Evolutionary conservation across 208 protist genomes (phyloP), one percentile per base, ranked within the genome.

Genomic region (Acanthamoeba healyi): DNA sequence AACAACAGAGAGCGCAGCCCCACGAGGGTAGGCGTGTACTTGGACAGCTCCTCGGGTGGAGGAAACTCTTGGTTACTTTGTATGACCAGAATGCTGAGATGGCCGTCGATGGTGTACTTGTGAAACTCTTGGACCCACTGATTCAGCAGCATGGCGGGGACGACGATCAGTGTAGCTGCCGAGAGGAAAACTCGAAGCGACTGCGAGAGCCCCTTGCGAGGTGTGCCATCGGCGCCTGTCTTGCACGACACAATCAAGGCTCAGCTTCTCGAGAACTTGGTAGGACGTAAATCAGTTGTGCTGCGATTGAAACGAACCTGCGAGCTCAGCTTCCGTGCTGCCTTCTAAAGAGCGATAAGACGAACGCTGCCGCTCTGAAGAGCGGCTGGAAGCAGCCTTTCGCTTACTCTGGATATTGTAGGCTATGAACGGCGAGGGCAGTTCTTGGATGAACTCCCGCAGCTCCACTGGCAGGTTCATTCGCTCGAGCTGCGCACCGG

Each of bases 61-160:
- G 86, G 86, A 32, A 92, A 56, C 34, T 92, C 86, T 22, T 92
- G 56, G 38, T 46, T 74, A 29, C 49, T 61, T 34, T 92, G 34
- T 5, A 65, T 49, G 24, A 92, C 86, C 29, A 77, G 44, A 29
- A 74, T 92, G 54, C 40, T 77, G 10, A 92, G 29, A 54, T 74
- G 38, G 38, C 34, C 44, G 32, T 92, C 86, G 3, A 77, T 49
- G 7, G 44, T 54, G 86, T 77, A 92, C 32, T 92, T 92, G 86
- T 92, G 49, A 24, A 92, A 92, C 44, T 92, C 86, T 49, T 92
- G 86, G 12, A 65, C 74, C 86, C 86, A 92, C 61, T 92, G 86
- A 19, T 92, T 54, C 12, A 92, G 38, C 58, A 92, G 61, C n/a
- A 32, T 74, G 15, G 49, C 61, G 6, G 86, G 86, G 22, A 92